phyloP scores from a whole-genome alignment of 2,329 filamentous ascomycete genomes.

The Stachybotrys chlorohalonatus region DNA sequence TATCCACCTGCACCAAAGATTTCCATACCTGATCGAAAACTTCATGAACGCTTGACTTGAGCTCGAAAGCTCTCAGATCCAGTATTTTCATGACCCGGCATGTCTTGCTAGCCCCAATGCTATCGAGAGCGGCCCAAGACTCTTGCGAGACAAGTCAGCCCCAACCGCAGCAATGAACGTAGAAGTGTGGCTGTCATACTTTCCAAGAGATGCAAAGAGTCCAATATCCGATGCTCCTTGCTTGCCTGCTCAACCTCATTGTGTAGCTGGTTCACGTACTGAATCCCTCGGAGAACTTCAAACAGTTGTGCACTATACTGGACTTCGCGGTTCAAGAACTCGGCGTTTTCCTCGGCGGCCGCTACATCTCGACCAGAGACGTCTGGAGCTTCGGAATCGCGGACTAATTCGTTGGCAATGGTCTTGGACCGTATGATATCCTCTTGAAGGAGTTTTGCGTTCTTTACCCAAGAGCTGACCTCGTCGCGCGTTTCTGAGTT shows the following conservation, averaged over 20 bases:
- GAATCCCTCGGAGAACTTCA: constrained; percentile 40
- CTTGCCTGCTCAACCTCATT: constrained; percentile 50
- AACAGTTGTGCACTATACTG: constrained; percentile 50
- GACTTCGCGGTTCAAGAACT: constrained; percentile 49
- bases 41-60: constrained; percentile 58
- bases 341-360: constrained; percentile 43
- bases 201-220: constrained; percentile 48
- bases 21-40: constrained; percentile 65
- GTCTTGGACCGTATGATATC: constrained; percentile 76
- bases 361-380: constrained; percentile 42
- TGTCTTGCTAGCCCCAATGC: constrained; percentile 50
- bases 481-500: constrained; percentile 71
- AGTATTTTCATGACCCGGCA: constrained; percentile 58
- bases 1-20: constrained; percentile 54
- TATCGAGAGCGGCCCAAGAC: constrained; percentile 48
- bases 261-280: constrained; percentile 50
- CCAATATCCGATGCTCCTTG: constrained; percentile 44
- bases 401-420: constrained; percentile 72
- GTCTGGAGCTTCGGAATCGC: constrained; percentile 59
- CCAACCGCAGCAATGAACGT: neutral
- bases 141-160: constrained; percentile 25
- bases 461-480: constrained; percentile 76
- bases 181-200: constrained; percentile 24
- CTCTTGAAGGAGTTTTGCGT: constrained; percentile 74
- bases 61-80: constrained; percentile 52